A percentile compares a stretch with the other conserved stretches of the same genome.
These are phyloP conservation scores for Hyaloscypha finlandica DNA, from an alignment of 495 filamentous ascomycete genomes.

Conservation along the genomic window DNA sequence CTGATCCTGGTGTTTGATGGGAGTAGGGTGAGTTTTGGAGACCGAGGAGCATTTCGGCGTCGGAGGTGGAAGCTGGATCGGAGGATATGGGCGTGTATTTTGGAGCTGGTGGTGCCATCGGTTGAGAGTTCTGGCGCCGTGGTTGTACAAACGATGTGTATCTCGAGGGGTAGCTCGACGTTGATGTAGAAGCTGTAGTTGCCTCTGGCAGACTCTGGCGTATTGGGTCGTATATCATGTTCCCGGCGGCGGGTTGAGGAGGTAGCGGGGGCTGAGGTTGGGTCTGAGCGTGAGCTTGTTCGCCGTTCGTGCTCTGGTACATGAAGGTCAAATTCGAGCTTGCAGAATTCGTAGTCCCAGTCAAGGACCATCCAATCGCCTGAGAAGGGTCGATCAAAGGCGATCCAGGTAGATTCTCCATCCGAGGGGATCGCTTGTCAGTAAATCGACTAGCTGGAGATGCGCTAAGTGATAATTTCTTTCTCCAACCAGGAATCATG, in stretches of 20 bases:
- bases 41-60: conserved; percentile 37
- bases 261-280: conserved; percentile 26
- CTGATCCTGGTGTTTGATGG: conserved; percentile 25
- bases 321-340: conserved; percentile 75
- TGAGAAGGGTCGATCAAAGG: conserved; percentile 37
- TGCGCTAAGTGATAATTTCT: conserved; percentile 23
- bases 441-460: conserved; percentile 32
- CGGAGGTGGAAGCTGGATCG: conserved; percentile 27
- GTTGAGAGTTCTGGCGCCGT: conserved; percentile 39
- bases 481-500: conserved; percentile 31
- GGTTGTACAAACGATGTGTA: conserved; percentile 41
- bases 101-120: conserved; percentile 27
- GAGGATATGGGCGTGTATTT: conserved; percentile 24
- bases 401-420: conserved; percentile 34
- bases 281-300: conserved; percentile 29
- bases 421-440: conserved; percentile 26
- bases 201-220: conserved; percentile 49
- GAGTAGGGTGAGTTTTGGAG: conserved; percentile 30
- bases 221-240: conserved; percentile 56
- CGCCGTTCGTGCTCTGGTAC: conserved; percentile 53
- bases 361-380: conserved; percentile 69
- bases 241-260: conserved; percentile 39
- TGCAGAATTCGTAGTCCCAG: conserved; percentile 79
- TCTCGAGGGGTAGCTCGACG: conserved; percentile 47
- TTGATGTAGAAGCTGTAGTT: conserved; percentile 40